phyloP scores from a whole-genome alignment of 306 rosid species.

The Begonia loranthoides region DNA sequence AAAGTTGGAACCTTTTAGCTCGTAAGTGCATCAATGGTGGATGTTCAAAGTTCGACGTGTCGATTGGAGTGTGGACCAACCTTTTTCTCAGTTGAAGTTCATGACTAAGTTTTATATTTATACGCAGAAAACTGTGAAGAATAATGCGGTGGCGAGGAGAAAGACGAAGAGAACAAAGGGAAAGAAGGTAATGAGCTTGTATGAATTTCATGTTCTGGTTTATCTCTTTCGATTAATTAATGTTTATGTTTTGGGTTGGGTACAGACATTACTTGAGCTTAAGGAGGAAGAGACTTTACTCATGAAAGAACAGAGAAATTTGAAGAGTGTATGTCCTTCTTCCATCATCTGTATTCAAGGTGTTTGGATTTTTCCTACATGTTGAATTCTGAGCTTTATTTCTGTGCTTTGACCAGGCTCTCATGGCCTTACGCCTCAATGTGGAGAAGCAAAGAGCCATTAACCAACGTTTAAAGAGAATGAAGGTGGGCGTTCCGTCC shows the following conservation, averaged over 20 bases:
- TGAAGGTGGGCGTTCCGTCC: conserved; percentile 57
- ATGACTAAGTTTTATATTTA: not conserved
- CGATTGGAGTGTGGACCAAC: no score
- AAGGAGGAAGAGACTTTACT: conserved; percentile 68
- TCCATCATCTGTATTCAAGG: no score
- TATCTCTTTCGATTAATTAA: not conserved
- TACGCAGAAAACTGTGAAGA: not conserved
- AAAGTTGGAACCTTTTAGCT: no score
- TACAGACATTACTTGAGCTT: conserved; percentile 72
- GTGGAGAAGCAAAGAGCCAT: conserved; percentile 47
- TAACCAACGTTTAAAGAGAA: conserved; percentile 53
- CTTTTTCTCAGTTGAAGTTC: no score
- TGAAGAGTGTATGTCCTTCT: conserved; percentile 42
- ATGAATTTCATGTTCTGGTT: not conserved
- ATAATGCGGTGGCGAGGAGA: not conserved
- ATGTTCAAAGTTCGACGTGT: no score
- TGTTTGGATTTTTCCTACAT: not conserved
- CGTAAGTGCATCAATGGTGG: no score
- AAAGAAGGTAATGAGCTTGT: not conserved
- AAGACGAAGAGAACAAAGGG: not conserved
- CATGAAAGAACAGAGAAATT: conserved; percentile 47
- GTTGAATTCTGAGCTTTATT: not conserved
- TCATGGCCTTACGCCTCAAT: conserved; percentile 30
- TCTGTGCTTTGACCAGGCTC: conserved; percentile 31
- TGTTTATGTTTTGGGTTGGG: conserved; percentile 1